Conservation (phyloP, 106 monocot species). For the Amphibolis antarctica region DNA sequence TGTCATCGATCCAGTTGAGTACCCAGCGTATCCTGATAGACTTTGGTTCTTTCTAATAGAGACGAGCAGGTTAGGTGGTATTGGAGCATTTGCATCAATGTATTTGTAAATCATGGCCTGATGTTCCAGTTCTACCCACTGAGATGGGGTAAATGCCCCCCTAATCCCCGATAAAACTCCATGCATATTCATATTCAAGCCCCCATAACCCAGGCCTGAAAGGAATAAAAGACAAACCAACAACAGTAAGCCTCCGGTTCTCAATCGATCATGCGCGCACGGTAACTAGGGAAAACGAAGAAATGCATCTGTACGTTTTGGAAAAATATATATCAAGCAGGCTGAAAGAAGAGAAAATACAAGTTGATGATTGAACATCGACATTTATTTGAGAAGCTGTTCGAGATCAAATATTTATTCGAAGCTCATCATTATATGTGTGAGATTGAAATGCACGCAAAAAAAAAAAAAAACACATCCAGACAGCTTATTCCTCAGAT, state of each 20-base stretch:
- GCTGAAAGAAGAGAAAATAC: no score
- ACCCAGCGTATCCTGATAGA: conserved; percentile 33
- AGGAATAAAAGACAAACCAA: background rate
- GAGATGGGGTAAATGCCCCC: conserved; percentile 75
- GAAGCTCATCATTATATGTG: no score
- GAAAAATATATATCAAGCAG: no score
- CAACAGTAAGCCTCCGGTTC: background rate
- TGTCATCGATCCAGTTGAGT: conserved; percentile 15
- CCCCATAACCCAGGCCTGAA: conserved; percentile 1
- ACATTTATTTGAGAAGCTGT: no score
- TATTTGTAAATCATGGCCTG: conserved; percentile 85
- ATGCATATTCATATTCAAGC: conserved; percentile 40
- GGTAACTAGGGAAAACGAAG: no score
- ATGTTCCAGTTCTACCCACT: conserved; percentile 92
- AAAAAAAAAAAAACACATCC: background rate
- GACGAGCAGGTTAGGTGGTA: conserved; percentile 58
- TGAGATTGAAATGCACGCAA: no score
- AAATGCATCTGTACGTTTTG: no score
- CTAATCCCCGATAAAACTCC: conserved; percentile 35
- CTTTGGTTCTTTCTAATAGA: conserved; percentile 54
- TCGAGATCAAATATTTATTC: no score
- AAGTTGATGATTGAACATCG: no score
- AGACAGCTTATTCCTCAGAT: background rate
- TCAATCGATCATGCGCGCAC: no score
- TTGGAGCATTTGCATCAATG: conserved; percentile 53